Evolutionary conservation across 2,329 filamentous ascomycete genomes (phyloP).

Genomic region (Leptographium radiaticola): DNA sequence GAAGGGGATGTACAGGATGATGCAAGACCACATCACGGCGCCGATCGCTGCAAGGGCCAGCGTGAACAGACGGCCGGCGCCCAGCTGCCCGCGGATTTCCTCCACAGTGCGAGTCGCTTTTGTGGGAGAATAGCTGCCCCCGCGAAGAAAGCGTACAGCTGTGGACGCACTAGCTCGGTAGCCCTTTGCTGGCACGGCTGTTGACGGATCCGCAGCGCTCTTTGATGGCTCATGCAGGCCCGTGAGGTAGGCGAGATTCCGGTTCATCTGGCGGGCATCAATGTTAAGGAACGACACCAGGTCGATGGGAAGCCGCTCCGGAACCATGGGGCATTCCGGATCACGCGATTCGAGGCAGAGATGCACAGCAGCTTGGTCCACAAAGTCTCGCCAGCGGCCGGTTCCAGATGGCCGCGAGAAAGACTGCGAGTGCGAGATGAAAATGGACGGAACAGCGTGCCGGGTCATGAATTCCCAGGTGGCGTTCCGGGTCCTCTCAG

Average conservation of each 20-base stretch:
- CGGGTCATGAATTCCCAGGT: constrained; percentile 33
- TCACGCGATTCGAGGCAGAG: constrained; percentile 32
- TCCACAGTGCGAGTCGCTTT: neutral
- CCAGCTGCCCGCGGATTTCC: neutral
- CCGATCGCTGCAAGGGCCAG: neutral
- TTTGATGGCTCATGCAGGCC: constrained; percentile 17
- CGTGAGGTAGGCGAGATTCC: constrained; percentile 36
- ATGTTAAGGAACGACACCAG: constrained; percentile 34
- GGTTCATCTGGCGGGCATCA: constrained; percentile 39
- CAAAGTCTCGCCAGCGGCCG: constrained; percentile 20
- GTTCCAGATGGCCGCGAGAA: constrained; percentile 20
- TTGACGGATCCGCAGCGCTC: neutral
- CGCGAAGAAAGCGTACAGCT: neutral
- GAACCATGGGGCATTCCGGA: constrained; percentile 19
- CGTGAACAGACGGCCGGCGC: neutral
- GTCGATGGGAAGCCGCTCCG: constrained; percentile 33
- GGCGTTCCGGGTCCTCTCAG: constrained; percentile 24
- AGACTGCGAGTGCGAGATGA: constrained; percentile 31
- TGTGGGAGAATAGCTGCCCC: neutral
- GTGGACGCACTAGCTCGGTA: neutral
- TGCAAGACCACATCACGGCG: neutral
- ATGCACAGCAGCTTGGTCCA: constrained; percentile 31
- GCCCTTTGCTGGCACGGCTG: neutral
- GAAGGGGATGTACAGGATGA: neutral
- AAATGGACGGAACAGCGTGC: constrained; percentile 32